These are phyloP conservation scores for Colletotrichum filicis DNA, from an alignment of 2,329 filamentous ascomycete genomes.

Conservation along the genomic window DNA sequence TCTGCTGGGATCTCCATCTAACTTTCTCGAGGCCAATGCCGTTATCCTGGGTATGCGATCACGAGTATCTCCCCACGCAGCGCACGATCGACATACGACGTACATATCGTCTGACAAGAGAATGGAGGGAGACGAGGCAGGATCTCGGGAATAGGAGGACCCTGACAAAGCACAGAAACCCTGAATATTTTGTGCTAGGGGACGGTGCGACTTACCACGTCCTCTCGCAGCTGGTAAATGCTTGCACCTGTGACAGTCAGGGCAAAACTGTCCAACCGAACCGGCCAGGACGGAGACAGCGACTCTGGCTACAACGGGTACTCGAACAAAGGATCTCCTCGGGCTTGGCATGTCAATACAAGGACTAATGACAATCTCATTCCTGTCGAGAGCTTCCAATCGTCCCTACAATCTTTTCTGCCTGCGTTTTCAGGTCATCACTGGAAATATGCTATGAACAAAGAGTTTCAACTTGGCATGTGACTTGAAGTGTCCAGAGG, in stretches of 20 bases:
- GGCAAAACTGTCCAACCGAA: neutral
- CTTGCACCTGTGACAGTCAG: neutral
- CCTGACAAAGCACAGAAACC: neutral
- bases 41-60: neutral
- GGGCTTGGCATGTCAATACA: neutral
- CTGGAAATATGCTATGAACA: neutral
- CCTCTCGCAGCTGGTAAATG: neutral
- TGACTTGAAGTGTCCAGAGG: neutral
- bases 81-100: neutral
- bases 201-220: neutral
- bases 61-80: neutral
- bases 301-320: neutral
- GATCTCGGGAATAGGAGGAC: no score
- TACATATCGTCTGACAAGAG: neutral
- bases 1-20: neutral
- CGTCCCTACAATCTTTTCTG: neutral
- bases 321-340: neutral
- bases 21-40: neutral
- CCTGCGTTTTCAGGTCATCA: neutral
- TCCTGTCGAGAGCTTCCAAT: neutral
- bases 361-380: neutral
- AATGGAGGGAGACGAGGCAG: neutral
- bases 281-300: neutral
- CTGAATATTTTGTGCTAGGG: neutral
- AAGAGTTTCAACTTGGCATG: neutral